Evolutionary conservation across 345 rosid genomes (phyloP).

Genomic region (Cardiospermum halicacabum): DNA sequence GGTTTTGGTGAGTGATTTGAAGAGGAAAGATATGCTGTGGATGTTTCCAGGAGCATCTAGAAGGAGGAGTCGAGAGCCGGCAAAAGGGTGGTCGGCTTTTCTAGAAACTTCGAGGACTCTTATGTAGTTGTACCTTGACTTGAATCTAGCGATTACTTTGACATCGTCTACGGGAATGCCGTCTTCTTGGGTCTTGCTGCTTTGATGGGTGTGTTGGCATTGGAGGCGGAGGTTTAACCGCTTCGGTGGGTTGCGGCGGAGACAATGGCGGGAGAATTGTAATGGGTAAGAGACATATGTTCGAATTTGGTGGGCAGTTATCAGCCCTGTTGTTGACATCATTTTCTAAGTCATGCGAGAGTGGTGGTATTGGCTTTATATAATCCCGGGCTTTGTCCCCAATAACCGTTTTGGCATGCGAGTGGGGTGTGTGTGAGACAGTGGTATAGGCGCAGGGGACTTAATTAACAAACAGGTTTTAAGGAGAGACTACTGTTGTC

Average conservation of each 20-base stretch:
- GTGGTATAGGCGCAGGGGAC: too few species aligned
- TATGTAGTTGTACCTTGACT: slow-evolving; percentile 74
- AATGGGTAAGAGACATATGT: slow-evolving; percentile 17
- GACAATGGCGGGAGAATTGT: slow-evolving; percentile 17
- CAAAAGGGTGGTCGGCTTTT: slow-evolving; percentile 63
- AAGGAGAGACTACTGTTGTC: too few species aligned
- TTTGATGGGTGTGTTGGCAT: too few species aligned
- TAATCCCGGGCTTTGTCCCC: not conserved
- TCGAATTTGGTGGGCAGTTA: slow-evolving; percentile 18
- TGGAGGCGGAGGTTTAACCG: slow-evolving; percentile 16
- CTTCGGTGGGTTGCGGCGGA: slow-evolving; percentile 11
- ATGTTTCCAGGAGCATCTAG: slow-evolving; percentile 85
- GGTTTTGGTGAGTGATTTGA: slow-evolving; percentile 57
- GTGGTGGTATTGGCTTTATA: not conserved
- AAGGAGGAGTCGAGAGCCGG: slow-evolving; percentile 70
- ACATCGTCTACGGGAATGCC: slow-evolving; percentile 71
- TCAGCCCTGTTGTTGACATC: slow-evolving; percentile 18
- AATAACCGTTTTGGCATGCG: too few species aligned
- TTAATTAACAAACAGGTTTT: too few species aligned
- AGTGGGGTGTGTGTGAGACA: too few species aligned
- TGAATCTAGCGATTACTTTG: slow-evolving; percentile 60
- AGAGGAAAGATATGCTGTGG: slow-evolving; percentile 80
- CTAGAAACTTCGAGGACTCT: slow-evolving; percentile 74
- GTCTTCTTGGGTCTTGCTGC: slow-evolving; percentile 33
- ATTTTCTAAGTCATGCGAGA: not conserved